These are phyloP conservation scores for Ceratocystis eucalypticola DNA, from an alignment of 2,329 filamentous ascomycete genomes.

Conservation along the genomic window DNA sequence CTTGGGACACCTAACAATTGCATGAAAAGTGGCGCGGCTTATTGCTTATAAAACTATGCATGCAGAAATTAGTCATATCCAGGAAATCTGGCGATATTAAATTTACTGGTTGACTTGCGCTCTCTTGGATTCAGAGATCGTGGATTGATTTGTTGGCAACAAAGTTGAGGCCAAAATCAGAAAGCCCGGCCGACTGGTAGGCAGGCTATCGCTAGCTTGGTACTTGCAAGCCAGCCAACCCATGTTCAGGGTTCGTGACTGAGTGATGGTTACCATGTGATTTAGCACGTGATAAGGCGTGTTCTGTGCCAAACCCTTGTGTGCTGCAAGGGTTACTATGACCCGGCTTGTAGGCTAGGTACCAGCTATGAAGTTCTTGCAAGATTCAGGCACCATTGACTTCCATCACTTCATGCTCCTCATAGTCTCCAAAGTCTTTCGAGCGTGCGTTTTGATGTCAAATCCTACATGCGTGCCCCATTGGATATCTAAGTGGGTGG, in stretches of 20 bases:
- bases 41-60: background rate
- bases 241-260: background rate
- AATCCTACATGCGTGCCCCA: no score
- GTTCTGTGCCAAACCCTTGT: background rate
- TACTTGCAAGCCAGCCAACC: background rate
- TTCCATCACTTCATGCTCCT: no score
- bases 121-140: background rate
- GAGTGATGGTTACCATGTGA: background rate
- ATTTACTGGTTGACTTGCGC: background rate
- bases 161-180: background rate
- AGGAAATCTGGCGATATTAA: background rate
- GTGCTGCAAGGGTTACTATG: background rate
- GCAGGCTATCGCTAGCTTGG: background rate
- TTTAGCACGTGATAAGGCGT: background rate
- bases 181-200: background rate
- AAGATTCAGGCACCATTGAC: no score
- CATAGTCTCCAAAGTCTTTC: no score
- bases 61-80: background rate
- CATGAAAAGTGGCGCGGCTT: conserved; percentile 1
- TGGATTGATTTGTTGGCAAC: background rate
- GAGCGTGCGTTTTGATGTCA: no score
- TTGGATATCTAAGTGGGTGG: no score
- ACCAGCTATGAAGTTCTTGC: no score
- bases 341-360: background rate
- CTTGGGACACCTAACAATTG: background rate